Evolutionary conservation across 2,329 filamentous ascomycete genomes (phyloP), one percentile per base, ranked within the genome.

Genomic region (Cladophialophora bantiana): DNA sequence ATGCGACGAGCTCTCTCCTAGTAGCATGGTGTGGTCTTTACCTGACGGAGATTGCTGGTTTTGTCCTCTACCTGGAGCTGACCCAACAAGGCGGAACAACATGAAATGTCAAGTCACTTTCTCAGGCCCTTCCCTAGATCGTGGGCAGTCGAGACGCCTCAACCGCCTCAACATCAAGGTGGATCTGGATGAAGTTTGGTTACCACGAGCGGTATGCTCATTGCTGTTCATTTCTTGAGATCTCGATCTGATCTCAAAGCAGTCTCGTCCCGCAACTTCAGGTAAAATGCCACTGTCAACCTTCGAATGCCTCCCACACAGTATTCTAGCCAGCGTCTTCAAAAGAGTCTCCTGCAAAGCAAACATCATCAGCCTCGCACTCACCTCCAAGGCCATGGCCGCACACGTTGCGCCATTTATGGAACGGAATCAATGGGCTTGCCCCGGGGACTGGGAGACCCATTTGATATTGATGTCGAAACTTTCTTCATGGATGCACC

Each of bases 41-140:
- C 55, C 55, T 42, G 55, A 58, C 15, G 55, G 55, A 58, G 55
- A 58, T n/a, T 58, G 55, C 31, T 58, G 55, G 55, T 42, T 58
- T 20, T 58, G 55, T 58, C 55, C 55, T n/a, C 7, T 58, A 5
- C 34, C 34, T 9, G 34, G 18, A 7, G 9, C 35, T 26, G 35
- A 58, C 26, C 10, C 55, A 15, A 40, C 36, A n/a, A 26, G 10
- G 18, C 31, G 12, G 35, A 58, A 38, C 53, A 31, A 50, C 20
- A 50, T 4, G 15, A 18, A 50, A 26, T 12, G n/a, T 20, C 42
- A 48, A 18, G n/a, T 48, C 2, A 50, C 45, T 20, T 26, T 9
- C 45, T 50, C 45, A 18, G 5, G 3, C 9, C 20, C 45, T 50
- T 50, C 31, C 10, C 15, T 31, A 2, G 4, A 36, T 1, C 53